Base-by-base conservation (phyloP, 2,329 filamentous ascomycete genomes). In the Fusarium paranaense region DNA sequence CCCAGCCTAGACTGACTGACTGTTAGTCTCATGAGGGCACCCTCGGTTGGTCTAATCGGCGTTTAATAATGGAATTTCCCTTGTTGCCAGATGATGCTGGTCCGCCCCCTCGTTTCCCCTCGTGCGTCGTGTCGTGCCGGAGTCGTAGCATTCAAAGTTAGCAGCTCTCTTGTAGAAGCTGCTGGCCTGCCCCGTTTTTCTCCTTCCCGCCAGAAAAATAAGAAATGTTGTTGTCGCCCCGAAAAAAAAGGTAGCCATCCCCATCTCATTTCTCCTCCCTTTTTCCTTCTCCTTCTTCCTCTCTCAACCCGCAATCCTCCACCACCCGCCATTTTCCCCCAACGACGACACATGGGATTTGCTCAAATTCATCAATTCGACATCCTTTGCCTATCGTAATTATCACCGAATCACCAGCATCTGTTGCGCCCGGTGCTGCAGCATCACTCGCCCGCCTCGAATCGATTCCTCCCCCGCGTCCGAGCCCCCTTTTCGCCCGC, bases 181-280 rank as follows among this genome's bases (percentile, higher is more conserved):
- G 75, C 58, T 76, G 72, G 72, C 59, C 60, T 78, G 85, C 85
- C 86, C 86, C 85, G 84, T 83, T 87, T 87, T 87, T 87, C 81
- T 81, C 79, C 69, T 80, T 78, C 76, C 76, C 80, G 82, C 80
- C 82, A 81, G 82, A 83, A 83, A 83, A 83, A 83, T 82, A 82
- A 85, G 83, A 83, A 83, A 83, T 81, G 77, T 82, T 82, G 81
- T 82, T 82, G 73, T 78, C 77, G 81, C 80, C 80, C 83, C 67
- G 78, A 85, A 87, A 86, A 86, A 87, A 86, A 86, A 83, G 82
- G 85, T 85, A 87, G 84, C 84, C 85, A 87, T 88, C 86, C 85
- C 86, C 85, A 83, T 82, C 74, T 76, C 76, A 71, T 76, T 69
- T 77, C 67, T 73, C 74, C 70, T 76, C 71, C 75, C 70, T 67